phyloP scores from a whole-genome alignment of 1,284 basidiomycete species.

The Spongiforma sp. region DNA sequence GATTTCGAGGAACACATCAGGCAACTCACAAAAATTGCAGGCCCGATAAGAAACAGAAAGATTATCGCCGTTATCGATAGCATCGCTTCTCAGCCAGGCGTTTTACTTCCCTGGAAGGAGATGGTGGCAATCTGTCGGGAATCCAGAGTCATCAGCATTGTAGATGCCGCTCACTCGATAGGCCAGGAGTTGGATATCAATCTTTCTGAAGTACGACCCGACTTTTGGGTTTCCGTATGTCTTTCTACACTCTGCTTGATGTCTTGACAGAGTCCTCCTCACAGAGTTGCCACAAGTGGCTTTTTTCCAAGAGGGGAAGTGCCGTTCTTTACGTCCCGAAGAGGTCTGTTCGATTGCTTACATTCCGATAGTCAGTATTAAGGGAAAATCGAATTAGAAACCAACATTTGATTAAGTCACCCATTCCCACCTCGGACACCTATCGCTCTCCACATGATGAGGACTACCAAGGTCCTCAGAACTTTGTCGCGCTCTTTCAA shows the following conservation, averaged over 20 bases:
- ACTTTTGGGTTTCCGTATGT: slow-evolving; percentile 84
- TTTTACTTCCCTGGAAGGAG: slow-evolving; percentile 80
- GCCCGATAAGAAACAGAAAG: slow-evolving; percentile 45
- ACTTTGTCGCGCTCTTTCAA: slow-evolving; percentile 65
- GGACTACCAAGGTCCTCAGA: slow-evolving; percentile 33
- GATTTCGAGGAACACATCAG: slow-evolving; percentile 53
- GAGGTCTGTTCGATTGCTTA: slow-evolving; percentile 49
- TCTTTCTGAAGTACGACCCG: slow-evolving; percentile 62
- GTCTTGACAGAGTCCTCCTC: not conserved
- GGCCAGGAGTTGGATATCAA: slow-evolving; percentile 71
- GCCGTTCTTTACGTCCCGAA: slow-evolving; percentile 82
- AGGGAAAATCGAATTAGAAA: slow-evolving; percentile 47
- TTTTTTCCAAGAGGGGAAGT: slow-evolving; percentile 73
- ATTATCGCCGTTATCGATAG: slow-evolving; percentile 79
- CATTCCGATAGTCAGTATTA: not conserved
- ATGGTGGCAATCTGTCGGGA: slow-evolving; percentile 74
- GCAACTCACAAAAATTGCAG: slow-evolving; percentile 19
- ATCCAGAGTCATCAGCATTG: slow-evolving; percentile 68
- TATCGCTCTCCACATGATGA: slow-evolving; percentile 58
- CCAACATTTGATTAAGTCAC: slow-evolving; percentile 75
- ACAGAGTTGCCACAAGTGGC: slow-evolving; percentile 88
- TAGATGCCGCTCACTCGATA: slow-evolving; percentile 89
- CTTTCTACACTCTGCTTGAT: not conserved
- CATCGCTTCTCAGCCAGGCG: slow-evolving; percentile 75
- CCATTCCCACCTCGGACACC: slow-evolving; percentile 73